Conservation (phyloP, 148 eudicot species). For the Rhododendron molle region DNA sequence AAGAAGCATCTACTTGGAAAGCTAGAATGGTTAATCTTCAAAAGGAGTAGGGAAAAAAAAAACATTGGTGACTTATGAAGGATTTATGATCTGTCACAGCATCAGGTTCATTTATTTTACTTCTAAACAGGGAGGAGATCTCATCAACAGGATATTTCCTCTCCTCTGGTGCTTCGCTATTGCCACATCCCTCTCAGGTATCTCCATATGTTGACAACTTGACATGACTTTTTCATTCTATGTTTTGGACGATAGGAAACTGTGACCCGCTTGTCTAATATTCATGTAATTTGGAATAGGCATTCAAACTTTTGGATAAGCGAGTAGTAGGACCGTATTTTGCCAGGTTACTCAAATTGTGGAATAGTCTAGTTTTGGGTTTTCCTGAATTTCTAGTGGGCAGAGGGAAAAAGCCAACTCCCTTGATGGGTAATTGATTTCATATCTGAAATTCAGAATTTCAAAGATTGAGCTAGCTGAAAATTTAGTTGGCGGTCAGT, state of each 20-base stretch:
- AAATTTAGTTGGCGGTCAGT: not conserved
- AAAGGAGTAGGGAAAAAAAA: not conserved
- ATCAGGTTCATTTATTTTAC: not conserved
- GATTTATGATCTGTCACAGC: not conserved
- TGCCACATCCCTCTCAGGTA: constrained; percentile 74
- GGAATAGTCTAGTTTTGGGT: not conserved
- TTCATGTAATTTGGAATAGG: not conserved
- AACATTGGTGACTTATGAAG: not conserved
- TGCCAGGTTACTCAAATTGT: not conserved
- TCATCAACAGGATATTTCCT: constrained; percentile 28
- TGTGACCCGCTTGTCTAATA: not conserved
- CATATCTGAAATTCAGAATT: not conserved
- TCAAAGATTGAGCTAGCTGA: not conserved
- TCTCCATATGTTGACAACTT: not conserved
- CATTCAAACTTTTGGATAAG: not conserved
- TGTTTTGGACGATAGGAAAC: not conserved
- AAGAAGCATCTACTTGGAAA: not conserved
- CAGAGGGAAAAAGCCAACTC: not conserved
- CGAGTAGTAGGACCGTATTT: not conserved
- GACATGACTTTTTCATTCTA: constrained; percentile 10
- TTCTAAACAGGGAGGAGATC: constrained; percentile 29
- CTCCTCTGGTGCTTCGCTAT: constrained; percentile 63
- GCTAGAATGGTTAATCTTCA: not conserved
- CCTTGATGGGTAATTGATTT: not conserved
- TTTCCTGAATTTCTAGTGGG: not conserved